These are phyloP conservation scores for Cyberlindnera galapagoensis DNA, from an alignment of 805 yeast species.

Conservation along the genomic window DNA sequence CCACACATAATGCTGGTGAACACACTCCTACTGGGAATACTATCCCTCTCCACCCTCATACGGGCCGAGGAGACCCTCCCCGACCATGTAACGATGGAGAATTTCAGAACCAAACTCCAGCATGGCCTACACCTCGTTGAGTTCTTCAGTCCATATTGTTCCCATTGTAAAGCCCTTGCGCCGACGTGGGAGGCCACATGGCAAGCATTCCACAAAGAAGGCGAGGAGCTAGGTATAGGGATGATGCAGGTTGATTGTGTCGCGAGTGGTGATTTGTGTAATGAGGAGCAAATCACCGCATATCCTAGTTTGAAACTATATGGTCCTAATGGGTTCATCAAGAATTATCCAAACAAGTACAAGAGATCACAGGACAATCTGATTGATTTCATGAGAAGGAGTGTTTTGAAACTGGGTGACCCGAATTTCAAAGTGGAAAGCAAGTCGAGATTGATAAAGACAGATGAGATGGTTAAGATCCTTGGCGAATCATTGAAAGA, in stretches of 20 bases:
- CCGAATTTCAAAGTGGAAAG: slow-evolving; percentile 34
- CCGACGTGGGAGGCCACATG: slow-evolving; percentile 79
- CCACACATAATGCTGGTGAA: neutral
- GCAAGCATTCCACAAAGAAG: slow-evolving; percentile 38
- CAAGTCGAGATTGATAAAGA: slow-evolving; percentile 32
- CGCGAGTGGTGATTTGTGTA: slow-evolving; percentile 81
- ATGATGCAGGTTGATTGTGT: slow-evolving; percentile 83
- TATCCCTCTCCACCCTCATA: neutral
- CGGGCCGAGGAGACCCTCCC: slow-evolving; percentile 31
- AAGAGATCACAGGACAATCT: slow-evolving; percentile 44
- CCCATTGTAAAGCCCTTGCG: slow-evolving; percentile 71
- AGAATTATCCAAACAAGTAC: slow-evolving; percentile 42
- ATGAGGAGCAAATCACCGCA: slow-evolving; percentile 49
- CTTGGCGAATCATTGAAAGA: slow-evolving; percentile 34
- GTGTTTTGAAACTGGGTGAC: slow-evolving; percentile 40
- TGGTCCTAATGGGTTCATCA: slow-evolving; percentile 44
- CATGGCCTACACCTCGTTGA: slow-evolving; percentile 70
- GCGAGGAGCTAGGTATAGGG: slow-evolving; percentile 36
- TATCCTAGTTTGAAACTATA: slow-evolving; percentile 73
- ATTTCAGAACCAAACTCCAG: slow-evolving; percentile 43
- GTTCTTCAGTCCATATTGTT: slow-evolving; percentile 85
- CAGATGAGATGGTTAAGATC: slow-evolving; percentile 38
- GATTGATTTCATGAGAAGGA: slow-evolving; percentile 46
- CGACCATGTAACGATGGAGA: slow-evolving; percentile 38
- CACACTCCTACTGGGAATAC: too few relatives aligned